Percentiles rank a stretch among this genome's conserved stretches.
These are phyloP conservation scores for Naumovozyma baii DNA, from an alignment of 805 yeast species.

Conservation along the genomic window DNA sequence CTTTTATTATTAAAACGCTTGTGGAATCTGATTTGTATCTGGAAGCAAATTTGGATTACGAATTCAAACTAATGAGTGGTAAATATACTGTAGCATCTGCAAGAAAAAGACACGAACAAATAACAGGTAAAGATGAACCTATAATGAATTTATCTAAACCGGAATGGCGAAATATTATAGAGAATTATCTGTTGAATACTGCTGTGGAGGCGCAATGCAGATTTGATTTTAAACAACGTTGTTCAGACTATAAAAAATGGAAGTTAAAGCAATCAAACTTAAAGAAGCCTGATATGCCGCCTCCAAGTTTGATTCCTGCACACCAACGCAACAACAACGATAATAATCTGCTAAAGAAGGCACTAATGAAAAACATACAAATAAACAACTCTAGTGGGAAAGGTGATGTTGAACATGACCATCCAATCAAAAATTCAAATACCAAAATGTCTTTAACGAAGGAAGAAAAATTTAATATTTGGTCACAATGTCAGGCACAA, in stretches of 20 bases:
- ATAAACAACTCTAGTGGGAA: constrained; percentile 6
- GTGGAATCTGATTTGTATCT: constrained; percentile 54
- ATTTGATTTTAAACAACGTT: constrained; percentile 46
- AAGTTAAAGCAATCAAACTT: constrained; percentile 25
- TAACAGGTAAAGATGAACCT: constrained; percentile 17
- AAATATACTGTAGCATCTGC: constrained; percentile 51
- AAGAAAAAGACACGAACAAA: constrained; percentile 38
- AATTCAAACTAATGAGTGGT: constrained; percentile 51
- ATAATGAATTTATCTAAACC: constrained; percentile 37
- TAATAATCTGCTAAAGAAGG: constrained; percentile 25
- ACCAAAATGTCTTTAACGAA: constrained; percentile 33
- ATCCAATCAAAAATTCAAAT: not conserved
- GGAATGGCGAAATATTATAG: constrained; percentile 69
- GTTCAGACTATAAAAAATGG: constrained; percentile 38
- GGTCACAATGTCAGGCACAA: constrained; percentile 55
- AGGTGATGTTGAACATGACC: constrained; percentile 1
- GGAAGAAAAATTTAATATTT: constrained; percentile 48
- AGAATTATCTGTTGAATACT: constrained; percentile 52
- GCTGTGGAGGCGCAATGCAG: constrained; percentile 68
- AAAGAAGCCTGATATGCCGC: constrained; percentile 29
- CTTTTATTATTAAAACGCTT: constrained; percentile 38
- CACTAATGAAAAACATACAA: constrained; percentile 25
- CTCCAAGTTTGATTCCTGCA: constrained; percentile 24
- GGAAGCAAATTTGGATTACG: constrained; percentile 49
- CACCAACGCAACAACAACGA: constrained; percentile 2